Evolutionary conservation across 2,329 filamentous ascomycete genomes (phyloP).

Genomic region (Fusarium nanum): DNA sequence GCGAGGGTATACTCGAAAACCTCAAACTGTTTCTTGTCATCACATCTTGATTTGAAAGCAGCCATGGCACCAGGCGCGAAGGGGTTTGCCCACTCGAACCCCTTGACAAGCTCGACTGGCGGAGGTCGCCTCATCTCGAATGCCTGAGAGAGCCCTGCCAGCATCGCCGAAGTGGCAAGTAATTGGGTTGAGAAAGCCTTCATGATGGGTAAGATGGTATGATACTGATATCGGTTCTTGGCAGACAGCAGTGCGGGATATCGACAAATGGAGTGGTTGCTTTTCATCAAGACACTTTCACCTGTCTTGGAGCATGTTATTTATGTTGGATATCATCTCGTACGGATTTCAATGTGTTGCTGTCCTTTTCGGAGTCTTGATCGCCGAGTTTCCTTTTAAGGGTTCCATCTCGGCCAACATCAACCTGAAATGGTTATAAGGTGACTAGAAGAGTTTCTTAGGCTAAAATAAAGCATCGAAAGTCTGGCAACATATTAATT

Average conservation of each 20-base stretch:
- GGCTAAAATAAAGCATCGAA: slow-evolving; percentile 11
- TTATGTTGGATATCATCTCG: slow-evolving; percentile 24
- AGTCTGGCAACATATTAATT: neutral
- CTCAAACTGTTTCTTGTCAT: slow-evolving; percentile 50
- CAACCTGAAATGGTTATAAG: slow-evolving; percentile 3
- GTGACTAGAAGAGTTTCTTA: slow-evolving; percentile 4
- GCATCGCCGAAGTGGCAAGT: slow-evolving; percentile 9
- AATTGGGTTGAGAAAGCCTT: slow-evolving; percentile 31
- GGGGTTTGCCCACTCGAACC: slow-evolving; percentile 57
- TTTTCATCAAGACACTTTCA: neutral
- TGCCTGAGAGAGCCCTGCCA: slow-evolving; percentile 40
- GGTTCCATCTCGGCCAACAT: slow-evolving; percentile 13
- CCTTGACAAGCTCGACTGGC: slow-evolving; percentile 51
- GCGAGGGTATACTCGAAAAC: slow-evolving; percentile 59
- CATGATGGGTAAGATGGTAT: slow-evolving; percentile 34
- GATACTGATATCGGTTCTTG: neutral
- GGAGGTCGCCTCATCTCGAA: slow-evolving; percentile 46
- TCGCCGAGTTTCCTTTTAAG: slow-evolving; percentile 45
- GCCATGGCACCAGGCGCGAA: slow-evolving; percentile 49
- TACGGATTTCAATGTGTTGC: slow-evolving; percentile 26
- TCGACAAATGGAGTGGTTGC: neutral
- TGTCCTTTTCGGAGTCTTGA: slow-evolving; percentile 47
- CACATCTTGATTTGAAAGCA: slow-evolving; percentile 52
- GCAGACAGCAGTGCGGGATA: neutral
- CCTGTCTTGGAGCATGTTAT: slow-evolving; percentile 2